Evolutionary conservation across 129 eudicot genomes (phyloP).

Genomic region (Arctium minus): DNA sequence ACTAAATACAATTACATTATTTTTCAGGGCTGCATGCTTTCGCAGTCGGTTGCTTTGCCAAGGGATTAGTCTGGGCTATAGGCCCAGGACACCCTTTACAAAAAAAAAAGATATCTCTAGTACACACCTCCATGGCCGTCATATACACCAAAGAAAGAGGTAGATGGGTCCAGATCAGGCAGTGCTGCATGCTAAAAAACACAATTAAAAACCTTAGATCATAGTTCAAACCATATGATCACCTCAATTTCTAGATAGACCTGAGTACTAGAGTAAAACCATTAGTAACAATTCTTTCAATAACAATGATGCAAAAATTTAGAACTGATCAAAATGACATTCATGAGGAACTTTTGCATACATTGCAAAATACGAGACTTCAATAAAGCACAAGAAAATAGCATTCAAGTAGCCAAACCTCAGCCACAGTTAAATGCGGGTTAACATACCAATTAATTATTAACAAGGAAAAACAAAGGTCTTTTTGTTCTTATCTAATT

Average conservation of each 20-base stretch:
- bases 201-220: not conserved
- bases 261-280: not conserved
- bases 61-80: too few species aligned
- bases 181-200: constrained; percentile 78
- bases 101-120: not conserved
- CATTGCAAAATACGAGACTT: not conserved
- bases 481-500: not conserved
- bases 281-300: not conserved
- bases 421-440: not conserved
- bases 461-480: not conserved
- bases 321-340: not conserved
- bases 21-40: too few species aligned
- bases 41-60: too few species aligned
- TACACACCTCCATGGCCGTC: constrained; percentile 97
- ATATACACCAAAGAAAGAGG: constrained; percentile 97
- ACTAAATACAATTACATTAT: too few species aligned
- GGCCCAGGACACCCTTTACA: too few species aligned
- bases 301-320: not conserved
- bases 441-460: not conserved
- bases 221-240: not conserved
- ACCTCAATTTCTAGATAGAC: not conserved
- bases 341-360: not conserved
- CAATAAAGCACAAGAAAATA: not conserved
- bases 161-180: constrained; percentile 66
- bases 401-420: not conserved